Evolutionary conservation across 2,329 filamentous ascomycete genomes (phyloP).

Genomic region (Beauveria medogensis): DNA sequence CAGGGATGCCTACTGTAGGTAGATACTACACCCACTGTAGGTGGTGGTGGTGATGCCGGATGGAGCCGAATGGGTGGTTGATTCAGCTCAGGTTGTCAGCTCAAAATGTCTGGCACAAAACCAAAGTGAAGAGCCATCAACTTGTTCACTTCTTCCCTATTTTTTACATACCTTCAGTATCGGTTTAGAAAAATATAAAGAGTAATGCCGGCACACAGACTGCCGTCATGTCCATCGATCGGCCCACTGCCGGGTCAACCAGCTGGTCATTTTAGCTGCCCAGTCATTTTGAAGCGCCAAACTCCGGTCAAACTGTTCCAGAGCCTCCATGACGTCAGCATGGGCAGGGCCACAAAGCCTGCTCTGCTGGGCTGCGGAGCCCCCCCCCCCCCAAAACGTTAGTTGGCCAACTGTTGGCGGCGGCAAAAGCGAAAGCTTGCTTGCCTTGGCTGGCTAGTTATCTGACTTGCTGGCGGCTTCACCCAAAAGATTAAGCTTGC

Average conservation of each 20-base stretch:
- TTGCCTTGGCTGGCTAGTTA: no score
- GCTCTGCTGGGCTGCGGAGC: background rate
- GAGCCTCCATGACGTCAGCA: conserved; percentile 19
- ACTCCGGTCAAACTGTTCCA: conserved; percentile 5
- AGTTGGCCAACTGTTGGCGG: background rate
- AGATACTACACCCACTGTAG: no score
- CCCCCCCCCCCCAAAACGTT: background rate
- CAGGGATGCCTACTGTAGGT: no score
- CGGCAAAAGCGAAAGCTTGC: background rate
- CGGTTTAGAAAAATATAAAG: no score
- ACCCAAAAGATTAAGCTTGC: background rate
- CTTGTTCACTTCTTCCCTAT: no score
- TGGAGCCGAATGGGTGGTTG: no score
- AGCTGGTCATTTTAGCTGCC: background rate
- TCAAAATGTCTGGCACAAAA: no score
- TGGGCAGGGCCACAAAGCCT: background rate
- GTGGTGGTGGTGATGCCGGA: no score
- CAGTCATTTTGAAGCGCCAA: background rate
- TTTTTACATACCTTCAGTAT: no score
- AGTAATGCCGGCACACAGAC: no score
- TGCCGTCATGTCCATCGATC: background rate
- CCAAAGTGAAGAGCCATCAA: no score
- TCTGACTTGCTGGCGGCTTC: background rate
- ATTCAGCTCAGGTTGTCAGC: no score
- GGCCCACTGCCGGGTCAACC: conserved; percentile 6